A percentile compares a stretch with the other conserved stretches of the same genome.
phyloP scores from a whole-genome alignment of 305 asterid genomes.

The Coffea humblotiana region DNA sequence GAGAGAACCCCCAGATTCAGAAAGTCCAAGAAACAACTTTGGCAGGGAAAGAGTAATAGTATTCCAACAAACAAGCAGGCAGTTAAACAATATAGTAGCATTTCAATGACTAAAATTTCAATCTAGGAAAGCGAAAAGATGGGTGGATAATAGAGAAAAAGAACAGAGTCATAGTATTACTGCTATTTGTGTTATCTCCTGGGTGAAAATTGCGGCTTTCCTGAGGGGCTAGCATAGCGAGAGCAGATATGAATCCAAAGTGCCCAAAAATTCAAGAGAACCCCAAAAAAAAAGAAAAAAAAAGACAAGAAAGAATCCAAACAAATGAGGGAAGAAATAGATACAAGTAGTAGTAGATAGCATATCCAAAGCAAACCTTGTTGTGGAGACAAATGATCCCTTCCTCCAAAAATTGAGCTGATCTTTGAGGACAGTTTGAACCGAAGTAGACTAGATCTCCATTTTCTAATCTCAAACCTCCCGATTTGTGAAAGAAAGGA shows the following conservation, averaged over 20 bases:
- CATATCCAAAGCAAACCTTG: neutral
- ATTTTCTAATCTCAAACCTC: neutral
- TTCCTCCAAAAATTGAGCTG: slow-evolving; percentile 16
- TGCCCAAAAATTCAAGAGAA: neutral
- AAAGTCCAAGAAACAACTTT: neutral
- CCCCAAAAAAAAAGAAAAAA: too few relatives aligned
- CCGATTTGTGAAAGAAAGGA: neutral
- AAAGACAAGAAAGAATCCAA: neutral
- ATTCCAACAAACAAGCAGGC: neutral
- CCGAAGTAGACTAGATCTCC: slow-evolving; percentile 14
- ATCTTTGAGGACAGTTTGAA: neutral
- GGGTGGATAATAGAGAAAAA: neutral
- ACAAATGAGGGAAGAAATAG: neutral
- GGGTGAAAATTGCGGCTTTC: neutral
- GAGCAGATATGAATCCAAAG: neutral
- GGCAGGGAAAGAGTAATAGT: neutral
- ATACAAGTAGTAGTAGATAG: neutral
- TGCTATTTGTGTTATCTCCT: neutral
- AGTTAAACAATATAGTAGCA: neutral
- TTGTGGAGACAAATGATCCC: slow-evolving; percentile 4
- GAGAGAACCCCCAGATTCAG: neutral
- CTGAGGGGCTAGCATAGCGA: neutral
- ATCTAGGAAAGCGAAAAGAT: too few relatives aligned
- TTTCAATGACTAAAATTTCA: too few relatives aligned
- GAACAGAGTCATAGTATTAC: neutral